Evolutionary conservation across 345 rosid species (phyloP), one percentile per base, ranked within the genome.

Genomic region (Eucalyptus polyanthemos): DNA sequence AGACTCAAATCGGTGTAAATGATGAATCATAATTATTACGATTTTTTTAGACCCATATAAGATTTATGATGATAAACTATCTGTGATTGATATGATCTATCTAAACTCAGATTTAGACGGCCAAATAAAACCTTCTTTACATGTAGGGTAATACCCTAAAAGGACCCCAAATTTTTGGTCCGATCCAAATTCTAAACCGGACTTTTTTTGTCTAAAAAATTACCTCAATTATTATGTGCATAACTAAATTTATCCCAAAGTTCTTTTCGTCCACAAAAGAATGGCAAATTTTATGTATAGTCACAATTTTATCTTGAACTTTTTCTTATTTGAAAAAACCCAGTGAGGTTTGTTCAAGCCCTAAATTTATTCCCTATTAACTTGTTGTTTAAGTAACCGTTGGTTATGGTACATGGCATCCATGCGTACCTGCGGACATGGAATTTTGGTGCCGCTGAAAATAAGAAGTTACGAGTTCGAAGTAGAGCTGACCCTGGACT

Each of bases 341-440:
- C 25, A 2, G 1, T 0, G 1, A 34, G 13, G 6, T 69, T 17
- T 11, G 6, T 2, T 69, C 3, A 6, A 34, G 1, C 6, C 8
- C 13, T 31, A 69, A 17, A 69, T 34, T 1, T 3, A 3, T 31
- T 9, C 9, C 10, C 6, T 3, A 8, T 67, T 15, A 67, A 67
- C 21, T n/a, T 17, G 8, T 7, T 5, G 3, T 9, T 22, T 12
- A 9, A 9, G 44, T 69, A 69, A 12, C 4, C 1, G 0, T 9
- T 9, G 7, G 8, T 34, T 9, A 17, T 34, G 0, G 0, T 4
- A 69, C 2, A 11, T 15, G 44, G 44, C 80, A 17, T 69, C 25
- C 80, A 34, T 11, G 44, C 6, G 13, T 34, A 9, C 7, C 1
- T 9, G 24, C 4, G 3, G 6, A 69, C 25, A 69, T 69, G 44